phyloP scores from a whole-genome alignment of 352 stramenopile species.

The Pythium coloratum region DNA sequence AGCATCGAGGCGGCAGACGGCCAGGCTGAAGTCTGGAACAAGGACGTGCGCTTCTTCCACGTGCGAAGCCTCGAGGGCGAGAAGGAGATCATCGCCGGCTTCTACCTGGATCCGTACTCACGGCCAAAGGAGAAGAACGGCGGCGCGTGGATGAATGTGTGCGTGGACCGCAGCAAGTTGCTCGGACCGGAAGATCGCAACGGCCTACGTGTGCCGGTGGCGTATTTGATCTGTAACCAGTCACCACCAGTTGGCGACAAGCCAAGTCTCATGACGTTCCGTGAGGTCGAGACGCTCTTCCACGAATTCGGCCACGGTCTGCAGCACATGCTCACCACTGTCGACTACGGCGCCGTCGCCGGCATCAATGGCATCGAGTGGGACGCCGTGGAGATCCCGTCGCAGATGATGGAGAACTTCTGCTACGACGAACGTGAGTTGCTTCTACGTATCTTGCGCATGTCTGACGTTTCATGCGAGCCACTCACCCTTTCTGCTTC shows the following conservation, averaged over 20 bases:
- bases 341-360: conserved; percentile 94
- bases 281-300: conserved; percentile 96
- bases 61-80: conserved; percentile 79
- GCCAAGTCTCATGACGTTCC: conserved; percentile 98
- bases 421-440: conserved; percentile 91
- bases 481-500: not conserved
- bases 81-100: conserved; percentile 91
- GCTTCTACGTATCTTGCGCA: conserved; percentile 35
- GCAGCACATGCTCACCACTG: conserved; percentile 98
- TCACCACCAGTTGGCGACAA: conserved; percentile 91
- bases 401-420: conserved; percentile 99
- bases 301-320: conserved; percentile 97
- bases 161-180: conserved; percentile 91
- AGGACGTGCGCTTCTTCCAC: conserved; percentile 97
- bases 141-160: conserved; percentile 98
- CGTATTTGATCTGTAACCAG: conserved; percentile 98
- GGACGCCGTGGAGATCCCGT: conserved; percentile 98
- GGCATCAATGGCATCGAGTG: conserved; percentile 98
- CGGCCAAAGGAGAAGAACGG: conserved; percentile 96
- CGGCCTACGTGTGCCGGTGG: conserved; percentile 88
- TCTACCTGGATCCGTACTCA: conserved; percentile 98
- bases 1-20: conserved; percentile 86
- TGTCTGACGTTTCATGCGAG: not conserved
- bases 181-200: conserved; percentile 60
- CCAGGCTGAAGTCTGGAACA: conserved; percentile 88